Evolutionary conservation across 805 yeast species (phyloP), one percentile per base, ranked within the genome.

Genomic region (Schwanniomyces occidentalis): DNA sequence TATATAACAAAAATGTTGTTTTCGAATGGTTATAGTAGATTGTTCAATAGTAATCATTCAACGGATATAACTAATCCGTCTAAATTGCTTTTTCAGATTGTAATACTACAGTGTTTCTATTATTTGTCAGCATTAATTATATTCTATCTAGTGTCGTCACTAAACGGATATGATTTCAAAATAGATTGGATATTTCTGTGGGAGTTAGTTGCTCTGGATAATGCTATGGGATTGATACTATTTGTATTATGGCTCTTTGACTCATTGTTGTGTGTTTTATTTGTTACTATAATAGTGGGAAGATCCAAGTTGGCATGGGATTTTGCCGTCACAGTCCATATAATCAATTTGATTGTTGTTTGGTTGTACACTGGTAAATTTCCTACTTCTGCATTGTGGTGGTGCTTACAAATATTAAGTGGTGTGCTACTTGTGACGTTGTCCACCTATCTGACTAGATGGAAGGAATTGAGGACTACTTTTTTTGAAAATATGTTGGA

Each of bases 251-350:
- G 98, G 98, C 65, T 91, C 10, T 58, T 88, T 32, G 95, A 85
- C 55, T 73, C 96, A 0, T 69, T 93, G 27, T 65, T 93, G 25
- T 83, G 95, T 46, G 96, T 89, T 1, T 58, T 87, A 8, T 88
- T 87, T 53, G 80, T 91, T 52, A 87, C 95, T 1, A 61, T 90
- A 2, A 80, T 91, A 17, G 96, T 91, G 8, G 96, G 98, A 0
- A 70, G 98, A 38, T 85, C 95, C 26, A 93, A 91, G 57, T 65
- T 91, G 32, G 98, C 97, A 0, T 85, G 96, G 85, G 99, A 91
- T 61, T 91, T 93, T 65, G 96, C 96, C 8, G 54, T 91, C n/a
- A 93, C 99, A 0, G 78, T 91, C 10, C 96, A 93, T 58, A 78
- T 84, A 15, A 74, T 93, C 32, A 83, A 91, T 61, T 59, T 91